Evolutionary conservation across 345 rosid genomes (phyloP).

Genomic region (Populus simonii): DNA sequence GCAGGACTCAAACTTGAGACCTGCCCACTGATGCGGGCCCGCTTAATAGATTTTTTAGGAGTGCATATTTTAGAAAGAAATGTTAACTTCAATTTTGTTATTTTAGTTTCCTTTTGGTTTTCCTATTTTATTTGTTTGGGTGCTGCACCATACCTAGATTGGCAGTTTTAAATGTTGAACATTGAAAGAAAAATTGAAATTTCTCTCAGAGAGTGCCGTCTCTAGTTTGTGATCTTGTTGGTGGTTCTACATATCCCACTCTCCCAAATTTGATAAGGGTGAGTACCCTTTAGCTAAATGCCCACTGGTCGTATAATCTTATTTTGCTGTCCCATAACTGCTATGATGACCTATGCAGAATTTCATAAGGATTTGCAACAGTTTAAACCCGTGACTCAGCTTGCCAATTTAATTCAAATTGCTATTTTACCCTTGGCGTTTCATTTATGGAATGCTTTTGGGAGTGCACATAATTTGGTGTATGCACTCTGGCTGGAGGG

Average conservation of each 20-base stretch:
- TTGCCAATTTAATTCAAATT: not conserved
- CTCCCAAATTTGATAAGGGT: not conserved
- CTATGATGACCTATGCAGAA: not conserved
- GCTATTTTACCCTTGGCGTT: not conserved
- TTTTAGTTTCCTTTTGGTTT: not conserved
- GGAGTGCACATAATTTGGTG: not conserved
- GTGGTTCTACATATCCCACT: not conserved
- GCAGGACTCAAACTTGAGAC: not conserved
- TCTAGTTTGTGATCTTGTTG: not conserved
- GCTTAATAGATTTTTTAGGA: not conserved
- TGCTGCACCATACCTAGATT: not conserved
- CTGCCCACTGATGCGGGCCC: not conserved
- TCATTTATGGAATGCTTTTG: not conserved
- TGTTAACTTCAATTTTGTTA: not conserved
- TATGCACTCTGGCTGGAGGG: not conserved
- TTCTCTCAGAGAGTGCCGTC: not conserved
- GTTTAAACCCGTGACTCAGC: not conserved
- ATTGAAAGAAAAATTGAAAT: no score
- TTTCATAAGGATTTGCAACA: not conserved
- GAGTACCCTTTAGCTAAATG: not conserved
- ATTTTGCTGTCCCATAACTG: not conserved
- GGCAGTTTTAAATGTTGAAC: not conserved
- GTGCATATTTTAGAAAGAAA: not conserved
- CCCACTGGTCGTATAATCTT: not conserved
- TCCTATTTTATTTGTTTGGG: no score